Base-by-base conservation (phyloP, 208 protist genomes). In the Trypanosoma platydactyli region DNA sequence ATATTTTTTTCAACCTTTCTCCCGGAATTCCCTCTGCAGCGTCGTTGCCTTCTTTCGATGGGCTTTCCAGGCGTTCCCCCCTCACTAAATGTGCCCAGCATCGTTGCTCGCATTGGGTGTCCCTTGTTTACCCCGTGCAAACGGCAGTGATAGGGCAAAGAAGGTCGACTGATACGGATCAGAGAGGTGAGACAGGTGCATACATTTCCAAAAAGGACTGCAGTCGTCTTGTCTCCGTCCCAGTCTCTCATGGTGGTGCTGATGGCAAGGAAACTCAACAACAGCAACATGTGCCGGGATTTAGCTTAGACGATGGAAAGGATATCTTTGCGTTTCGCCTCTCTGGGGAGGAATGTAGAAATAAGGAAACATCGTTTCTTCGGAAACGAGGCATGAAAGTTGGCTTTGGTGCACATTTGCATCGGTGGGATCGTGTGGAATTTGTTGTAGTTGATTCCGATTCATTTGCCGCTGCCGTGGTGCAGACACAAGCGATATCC, bases 391-490 rank as follows among this genome's bases (percentile, higher is more conserved):
- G 70, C n/a, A 63, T 90, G 11, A 66, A 64, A 20, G 74, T 72
- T 4, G 57, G 77, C 18, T 56, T 75, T 20, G 88, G 85, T 11
- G 76, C 86, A 9, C 24, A 59, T 16, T 68, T 84, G 12, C 56
- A 58, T 59, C 81, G 77, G 13, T 94, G 82, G 83, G 86, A 91
- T 50, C 79, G 81, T 5, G 83, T 87, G 9, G 83, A 89, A 55
- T 73, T 89, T 49, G 75, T 91, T 53, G 66, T 75, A 38, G 77
- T 85, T 18, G 79, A 71, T 18, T 64, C 88, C 49, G 46, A 66
- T 46, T 81, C 80, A 1, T 46, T 89, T 20, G 58, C 70, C 24
- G 30, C 73, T 13, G 74, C 84, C 22, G 84, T 81, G 24, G 71
- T 63, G 53, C 68, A 51, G 51, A 81, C 76, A n/a, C 66, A 89